Evolutionary conservation across 345 rosid species (phyloP).

Genomic region (Heritiera fomes): DNA sequence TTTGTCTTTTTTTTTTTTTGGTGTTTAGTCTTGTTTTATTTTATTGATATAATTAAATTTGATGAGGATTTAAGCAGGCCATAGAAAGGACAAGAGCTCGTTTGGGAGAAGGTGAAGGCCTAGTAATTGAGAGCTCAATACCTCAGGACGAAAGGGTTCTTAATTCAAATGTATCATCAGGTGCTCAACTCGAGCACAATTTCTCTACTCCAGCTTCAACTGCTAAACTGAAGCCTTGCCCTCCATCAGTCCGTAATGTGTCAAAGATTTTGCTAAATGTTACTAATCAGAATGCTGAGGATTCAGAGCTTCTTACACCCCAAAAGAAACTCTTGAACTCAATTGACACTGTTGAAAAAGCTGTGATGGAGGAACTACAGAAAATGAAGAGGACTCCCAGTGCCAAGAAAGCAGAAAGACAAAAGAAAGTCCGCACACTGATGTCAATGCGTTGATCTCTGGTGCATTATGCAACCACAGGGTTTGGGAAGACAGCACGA

Average conservation of each 20-base stretch:
- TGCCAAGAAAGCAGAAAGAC: constrained; percentile 67
- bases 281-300: constrained; percentile 41
- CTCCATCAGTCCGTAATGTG: constrained; percentile 47
- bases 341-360: constrained; percentile 70
- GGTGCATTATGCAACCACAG: not conserved
- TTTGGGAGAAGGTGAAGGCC: constrained; percentile 52
- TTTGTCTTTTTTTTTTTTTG: too few relatives aligned
- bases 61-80: constrained; percentile 44
- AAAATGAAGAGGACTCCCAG: constrained; percentile 69
- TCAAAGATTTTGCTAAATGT: constrained; percentile 50
- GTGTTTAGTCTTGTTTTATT: too few relatives aligned
- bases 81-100: constrained; percentile 73
- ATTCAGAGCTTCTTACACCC: constrained; percentile 67
- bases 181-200: constrained; percentile 43
- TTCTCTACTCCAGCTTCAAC: constrained; percentile 50
- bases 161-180: constrained; percentile 37
- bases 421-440: constrained; percentile 60
- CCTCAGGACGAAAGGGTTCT: constrained; percentile 31
- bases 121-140: constrained; percentile 40
- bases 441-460: constrained; percentile 70
- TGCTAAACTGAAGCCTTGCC: constrained; percentile 40
- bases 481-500: not conserved
- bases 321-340: constrained; percentile 81
- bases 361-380: constrained; percentile 68
- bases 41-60: constrained; percentile 2